These are phyloP conservation scores for Gossypium davidsonii DNA, from an alignment of 441 rosid genomes.

Conservation along the genomic window DNA sequence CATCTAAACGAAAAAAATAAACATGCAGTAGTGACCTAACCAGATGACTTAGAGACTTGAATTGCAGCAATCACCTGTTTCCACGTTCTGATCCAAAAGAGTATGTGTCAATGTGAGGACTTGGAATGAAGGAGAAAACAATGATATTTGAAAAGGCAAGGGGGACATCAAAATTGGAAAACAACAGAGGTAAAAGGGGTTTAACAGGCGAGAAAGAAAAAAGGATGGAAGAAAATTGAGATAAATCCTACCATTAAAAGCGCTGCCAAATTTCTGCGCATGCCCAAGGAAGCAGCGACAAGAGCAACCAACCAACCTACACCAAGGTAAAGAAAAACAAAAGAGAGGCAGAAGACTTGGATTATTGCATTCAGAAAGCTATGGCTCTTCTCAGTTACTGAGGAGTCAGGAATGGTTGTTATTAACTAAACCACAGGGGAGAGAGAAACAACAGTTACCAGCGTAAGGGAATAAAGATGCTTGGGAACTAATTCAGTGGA, in stretches of 20 bases:
- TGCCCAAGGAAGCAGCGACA: conserved; percentile 43
- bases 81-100: background rate
- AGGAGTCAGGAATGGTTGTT: conserved; percentile 22
- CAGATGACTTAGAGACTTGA: background rate
- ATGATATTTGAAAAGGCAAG: background rate
- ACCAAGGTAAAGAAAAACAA: conserved; percentile 18
- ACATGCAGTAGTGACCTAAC: background rate
- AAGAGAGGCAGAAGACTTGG: conserved; percentile 15
- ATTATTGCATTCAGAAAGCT: conserved; percentile 12
- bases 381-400: conserved; percentile 12
- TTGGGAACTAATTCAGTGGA: conserved; percentile 13
- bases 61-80: background rate
- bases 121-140: background rate
- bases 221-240: conserved; percentile 11
- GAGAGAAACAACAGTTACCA: conserved; percentile 1
- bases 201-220: conserved; percentile 2
- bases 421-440: conserved; percentile 6
- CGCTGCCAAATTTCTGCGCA: conserved; percentile 24
- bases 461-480: conserved; percentile 15
- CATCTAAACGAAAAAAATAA: background rate
- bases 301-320: conserved; percentile 33
- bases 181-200: background rate
- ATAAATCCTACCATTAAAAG: conserved; percentile 28
- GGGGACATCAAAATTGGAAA: background rate
- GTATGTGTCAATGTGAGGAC: background rate